Base-by-base conservation (phyloP, 345 rosid genomes). In the Dipteronia sinensis region DNA sequence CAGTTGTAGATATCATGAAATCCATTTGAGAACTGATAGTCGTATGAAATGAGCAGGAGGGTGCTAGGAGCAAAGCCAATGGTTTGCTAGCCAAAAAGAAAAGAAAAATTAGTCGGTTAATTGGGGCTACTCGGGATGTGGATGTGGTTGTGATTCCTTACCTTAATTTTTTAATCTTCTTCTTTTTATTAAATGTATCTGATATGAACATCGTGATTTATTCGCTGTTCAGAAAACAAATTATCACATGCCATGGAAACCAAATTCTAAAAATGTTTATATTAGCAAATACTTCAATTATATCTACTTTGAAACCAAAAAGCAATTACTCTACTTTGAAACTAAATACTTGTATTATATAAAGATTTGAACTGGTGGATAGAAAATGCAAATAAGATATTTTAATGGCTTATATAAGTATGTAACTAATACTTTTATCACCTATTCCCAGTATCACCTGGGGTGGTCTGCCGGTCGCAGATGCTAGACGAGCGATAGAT, bases 381-480 rank as follows among this genome's bases (percentile, higher is more conserved):
- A n/a, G 12, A 10, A 27, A 46, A 64, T 27, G 29, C 29, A 46
- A 25, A 46, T 13, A 47, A 63, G 16, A 10, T 19, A 10, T 6
- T n/a, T 10, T 3, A 25, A 6, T 44, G 76, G 27, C 62, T 65
- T n/a, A n/a, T n/a, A n/a, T n/a, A n/a, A n/a, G n/a, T 6, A 2
- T 25, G 67, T 19, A 64, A 25, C 19, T 47, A 27, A 27, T 10
- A 29, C 44, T 64, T 64, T 64, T 29, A 19, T 27, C 17, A 61
- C 23, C 70, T 13, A 67, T 47, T 58, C 65, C 31, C 74, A 69
- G 72, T 11, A 65, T 72, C 76, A 90, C 99, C 98, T 92, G 92
- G 82, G 25, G 34, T 0, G 97, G 96, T 79, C 98, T 87, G 77
- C 80, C 75, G 23, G 98, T 93, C 1, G 89, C 85, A 46, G 98